Conservation (phyloP, 306 rosid genomes). For the Cercis canadensis region DNA sequence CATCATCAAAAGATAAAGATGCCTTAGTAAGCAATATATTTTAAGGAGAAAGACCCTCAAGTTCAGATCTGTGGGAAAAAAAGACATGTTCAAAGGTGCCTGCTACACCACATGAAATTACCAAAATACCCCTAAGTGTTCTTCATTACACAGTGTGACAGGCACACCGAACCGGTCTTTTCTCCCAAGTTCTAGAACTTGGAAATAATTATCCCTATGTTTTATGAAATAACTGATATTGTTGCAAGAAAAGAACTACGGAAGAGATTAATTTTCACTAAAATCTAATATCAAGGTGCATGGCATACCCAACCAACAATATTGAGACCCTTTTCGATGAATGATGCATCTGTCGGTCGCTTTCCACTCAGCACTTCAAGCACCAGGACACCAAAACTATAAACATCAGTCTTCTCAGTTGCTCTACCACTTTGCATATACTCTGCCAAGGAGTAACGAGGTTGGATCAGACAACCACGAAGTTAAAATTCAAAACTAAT, state of each 20-base stretch:
- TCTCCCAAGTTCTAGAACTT: too few relatives aligned
- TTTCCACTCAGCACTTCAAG: constrained; percentile 96
- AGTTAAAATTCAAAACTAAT: constrained; percentile 15
- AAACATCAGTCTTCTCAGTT: constrained; percentile 93
- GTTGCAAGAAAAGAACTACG: background rate
- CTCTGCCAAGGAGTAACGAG: constrained; percentile 60
- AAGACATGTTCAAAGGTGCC: too few relatives aligned
- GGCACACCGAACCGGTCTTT: too few relatives aligned
- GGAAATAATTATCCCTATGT: too few relatives aligned
- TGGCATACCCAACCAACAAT: constrained; percentile 96
- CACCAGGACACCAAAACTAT: constrained; percentile 93
- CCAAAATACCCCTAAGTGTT: too few relatives aligned
- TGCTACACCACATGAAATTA: too few relatives aligned
- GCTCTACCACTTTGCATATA: constrained; percentile 99
- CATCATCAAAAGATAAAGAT: constrained; percentile 8
- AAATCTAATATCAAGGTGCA: constrained; percentile 13
- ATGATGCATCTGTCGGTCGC: constrained; percentile 96
- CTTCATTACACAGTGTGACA: too few relatives aligned
- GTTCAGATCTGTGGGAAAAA: too few relatives aligned
- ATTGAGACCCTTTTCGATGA: constrained; percentile 94
- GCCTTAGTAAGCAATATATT: background rate
- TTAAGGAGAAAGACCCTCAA: background rate
- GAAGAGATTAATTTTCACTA: background rate
- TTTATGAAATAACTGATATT: background rate
- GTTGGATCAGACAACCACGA: constrained; percentile 36